A percentile compares a stretch with the other conserved stretches of the same genome.
phyloP scores from a whole-genome alignment of 2,329 filamentous ascomycete species.

The Penicillium occitanis region DNA sequence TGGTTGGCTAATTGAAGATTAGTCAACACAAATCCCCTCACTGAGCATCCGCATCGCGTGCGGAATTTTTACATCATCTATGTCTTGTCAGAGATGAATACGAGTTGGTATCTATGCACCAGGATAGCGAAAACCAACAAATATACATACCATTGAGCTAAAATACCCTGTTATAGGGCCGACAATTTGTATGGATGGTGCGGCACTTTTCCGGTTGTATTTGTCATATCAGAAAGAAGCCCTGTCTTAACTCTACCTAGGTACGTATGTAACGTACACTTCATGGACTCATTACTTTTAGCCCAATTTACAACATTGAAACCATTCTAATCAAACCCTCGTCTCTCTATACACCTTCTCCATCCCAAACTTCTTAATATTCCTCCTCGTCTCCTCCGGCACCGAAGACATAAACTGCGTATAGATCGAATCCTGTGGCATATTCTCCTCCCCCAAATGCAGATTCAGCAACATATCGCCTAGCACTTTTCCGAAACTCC shows the following conservation, averaged over 20 bases:
- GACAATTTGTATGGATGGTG: too few relatives aligned
- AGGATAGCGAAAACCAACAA: too few relatives aligned
- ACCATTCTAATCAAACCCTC: background rate
- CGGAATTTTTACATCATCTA: background rate
- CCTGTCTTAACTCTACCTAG: too few relatives aligned
- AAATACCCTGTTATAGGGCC: too few relatives aligned
- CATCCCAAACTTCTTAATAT: background rate
- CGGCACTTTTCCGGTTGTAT: too few relatives aligned
- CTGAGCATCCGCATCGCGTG: background rate
- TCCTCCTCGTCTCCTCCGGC: constrained; percentile 4
- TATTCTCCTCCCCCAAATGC: constrained; percentile 3
- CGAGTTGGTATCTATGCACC: too few relatives aligned
- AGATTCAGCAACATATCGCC: constrained; percentile 1
- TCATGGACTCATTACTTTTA: too few relatives aligned
- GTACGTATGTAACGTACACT: too few relatives aligned
- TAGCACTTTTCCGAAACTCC: background rate
- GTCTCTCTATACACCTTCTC: background rate
- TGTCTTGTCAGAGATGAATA: background rate
- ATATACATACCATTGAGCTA: too few relatives aligned
- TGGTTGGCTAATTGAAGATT: background rate
- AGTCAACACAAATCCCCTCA: background rate
- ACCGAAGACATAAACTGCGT: constrained; percentile 7
- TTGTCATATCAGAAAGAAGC: too few relatives aligned
- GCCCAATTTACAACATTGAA: background rate
- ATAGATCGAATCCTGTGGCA: constrained; percentile 5